Base-by-base conservation (phyloP, 176 grass and related monocot genomes). In the Melocanna baccifera region DNA sequence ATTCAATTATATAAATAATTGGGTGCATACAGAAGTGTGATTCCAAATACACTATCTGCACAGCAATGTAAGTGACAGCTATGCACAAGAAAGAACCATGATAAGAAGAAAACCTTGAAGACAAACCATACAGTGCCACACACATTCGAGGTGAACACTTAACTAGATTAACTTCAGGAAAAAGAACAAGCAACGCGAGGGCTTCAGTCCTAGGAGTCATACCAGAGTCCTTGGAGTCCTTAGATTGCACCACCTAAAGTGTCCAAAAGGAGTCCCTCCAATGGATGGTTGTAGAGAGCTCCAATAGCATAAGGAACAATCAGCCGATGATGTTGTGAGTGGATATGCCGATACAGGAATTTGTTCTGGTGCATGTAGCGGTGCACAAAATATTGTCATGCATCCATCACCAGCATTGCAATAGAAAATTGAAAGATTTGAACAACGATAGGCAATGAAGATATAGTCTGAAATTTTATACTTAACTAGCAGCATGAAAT, bases 331-430 rank as follows among this genome's bases (percentile, higher is more conserved):
- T 94, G 94, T 41, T 94, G 90, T 5, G 92, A 94, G 78, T 97
- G 92, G 71, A 94, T 89, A 77, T 94, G 94, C 9, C 81, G 83
- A 67, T 94, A 97, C 0, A 97, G 90, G 80, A 97, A 97, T 68
- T 97, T 97, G 78, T 94, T 97, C 70, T 94, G 89, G 62, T 97
- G 94, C 94, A 97, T 97, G 68, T 94, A 94, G 36, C 92, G 83
- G 86, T 97, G 94, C 76, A 97, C 86, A 29, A 97, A 97, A 68
- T 97, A 97, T 29, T 97, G 92, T 92, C 94, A 97, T 69, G 86
- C 68, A 53, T 94, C 94, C 94, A 97, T 97, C 69, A 97, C 72
- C 5, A 97, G 48, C 94, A 97, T 97, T 46, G 94, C 94, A 28
- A 94, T 39, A 23, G 92, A n/a, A 79, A 97, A 86, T 51, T 97